phyloP scores from a whole-genome alignment of 2,329 filamentous ascomycete genomes.

The Fusarium pseudocircinatum region DNA sequence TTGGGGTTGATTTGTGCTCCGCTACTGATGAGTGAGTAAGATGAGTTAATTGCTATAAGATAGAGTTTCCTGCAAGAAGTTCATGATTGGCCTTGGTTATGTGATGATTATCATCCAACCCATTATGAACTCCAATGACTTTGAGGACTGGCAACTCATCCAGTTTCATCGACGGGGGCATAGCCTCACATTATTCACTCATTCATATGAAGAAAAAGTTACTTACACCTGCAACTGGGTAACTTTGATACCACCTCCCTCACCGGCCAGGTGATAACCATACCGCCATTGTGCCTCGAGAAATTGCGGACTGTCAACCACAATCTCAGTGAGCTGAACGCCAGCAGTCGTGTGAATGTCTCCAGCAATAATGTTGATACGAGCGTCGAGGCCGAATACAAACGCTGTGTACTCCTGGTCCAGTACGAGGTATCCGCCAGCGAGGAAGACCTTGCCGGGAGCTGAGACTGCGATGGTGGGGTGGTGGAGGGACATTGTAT shows the following conservation, averaged over 20 bases:
- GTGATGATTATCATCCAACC: not conserved
- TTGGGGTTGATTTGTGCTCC: slow-evolving; percentile 66
- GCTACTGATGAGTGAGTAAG: slow-evolving; percentile 47
- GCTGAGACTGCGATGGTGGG: slow-evolving; percentile 77
- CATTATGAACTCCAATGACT: slow-evolving; percentile 1
- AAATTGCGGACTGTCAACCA: slow-evolving; percentile 94
- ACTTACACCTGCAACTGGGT: slow-evolving; percentile 83
- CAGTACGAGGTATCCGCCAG: slow-evolving; percentile 93
- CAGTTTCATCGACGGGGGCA: not conserved
- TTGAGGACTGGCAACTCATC: not conserved
- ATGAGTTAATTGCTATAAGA: not conserved
- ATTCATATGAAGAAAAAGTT: not conserved
- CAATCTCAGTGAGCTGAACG: slow-evolving; percentile 75
- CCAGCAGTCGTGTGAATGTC: slow-evolving; percentile 68
- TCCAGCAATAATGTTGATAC: slow-evolving; percentile 71
- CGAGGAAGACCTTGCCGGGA: slow-evolving; percentile 94
- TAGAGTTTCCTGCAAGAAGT: not conserved
- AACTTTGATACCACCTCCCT: slow-evolving; percentile 81
- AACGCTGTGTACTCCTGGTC: slow-evolving; percentile 85
- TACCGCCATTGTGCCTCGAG: slow-evolving; percentile 88
- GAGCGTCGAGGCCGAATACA: slow-evolving; percentile 72
- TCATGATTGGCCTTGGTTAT: not conserved
- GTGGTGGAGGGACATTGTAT: slow-evolving; percentile 39
- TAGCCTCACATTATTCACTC: not conserved
- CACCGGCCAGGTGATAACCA: slow-evolving; percentile 74